These are phyloP conservation scores for Mycena galopus DNA, from an alignment of 768 basidiomycete species.

Conservation along the genomic window DNA sequence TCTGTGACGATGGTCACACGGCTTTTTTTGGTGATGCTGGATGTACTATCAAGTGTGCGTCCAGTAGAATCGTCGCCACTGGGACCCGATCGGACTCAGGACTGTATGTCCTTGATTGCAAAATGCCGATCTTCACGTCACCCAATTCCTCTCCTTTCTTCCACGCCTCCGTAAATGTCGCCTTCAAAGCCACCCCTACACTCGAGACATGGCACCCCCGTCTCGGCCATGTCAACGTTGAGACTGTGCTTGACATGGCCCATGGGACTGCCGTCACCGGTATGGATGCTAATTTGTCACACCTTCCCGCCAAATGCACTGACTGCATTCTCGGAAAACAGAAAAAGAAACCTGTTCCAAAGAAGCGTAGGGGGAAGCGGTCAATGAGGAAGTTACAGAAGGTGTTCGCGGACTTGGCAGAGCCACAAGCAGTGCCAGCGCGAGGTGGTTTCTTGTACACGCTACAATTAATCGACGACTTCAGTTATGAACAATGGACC, in stretches of 20 bases:
- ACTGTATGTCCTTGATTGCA: background rate
- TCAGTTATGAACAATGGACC: background rate
- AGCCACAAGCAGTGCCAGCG: conserved; percentile 3
- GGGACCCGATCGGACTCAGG: background rate
- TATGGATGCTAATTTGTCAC: too few relatives aligned
- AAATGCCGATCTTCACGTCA: background rate
- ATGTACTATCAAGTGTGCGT: background rate
- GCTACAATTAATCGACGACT: conserved; percentile 11
- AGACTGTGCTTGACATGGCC: too few relatives aligned
- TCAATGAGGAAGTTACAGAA: conserved; percentile 11
- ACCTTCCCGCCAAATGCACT: too few relatives aligned
- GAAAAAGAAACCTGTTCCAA: background rate
- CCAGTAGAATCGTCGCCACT: background rate
- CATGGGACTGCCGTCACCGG: too few relatives aligned
- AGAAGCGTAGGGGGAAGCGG: conserved; percentile 1
- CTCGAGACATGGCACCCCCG: conserved; percentile 1
- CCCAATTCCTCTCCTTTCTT: background rate
- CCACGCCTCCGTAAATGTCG: background rate
- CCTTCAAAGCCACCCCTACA: background rate
- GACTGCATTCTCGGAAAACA: too few relatives aligned
- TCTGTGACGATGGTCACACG: conserved; percentile 9
- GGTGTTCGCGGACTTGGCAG: conserved; percentile 10
- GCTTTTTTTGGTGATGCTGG: background rate
- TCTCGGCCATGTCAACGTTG: conserved; percentile 2
- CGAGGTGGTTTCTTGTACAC: conserved; percentile 13